Evolutionary conservation across 2,329 filamentous ascomycete species (phyloP), one percentile per base, ranked within the genome.

Genomic region (Cladosporium halotolerans): DNA sequence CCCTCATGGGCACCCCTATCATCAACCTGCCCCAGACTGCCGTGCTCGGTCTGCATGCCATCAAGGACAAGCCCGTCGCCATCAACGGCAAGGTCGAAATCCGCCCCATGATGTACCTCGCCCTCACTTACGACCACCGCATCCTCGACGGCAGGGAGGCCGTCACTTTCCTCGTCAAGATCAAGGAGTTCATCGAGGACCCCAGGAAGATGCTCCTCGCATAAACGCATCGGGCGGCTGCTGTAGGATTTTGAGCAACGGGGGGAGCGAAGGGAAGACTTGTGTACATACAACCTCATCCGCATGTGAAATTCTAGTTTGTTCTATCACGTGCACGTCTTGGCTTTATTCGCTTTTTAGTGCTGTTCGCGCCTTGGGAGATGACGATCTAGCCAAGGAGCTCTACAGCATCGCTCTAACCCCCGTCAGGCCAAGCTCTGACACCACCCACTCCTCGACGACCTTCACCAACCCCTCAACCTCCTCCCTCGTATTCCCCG

Each of bases 101-200:
- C 63, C 83, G 93, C 61, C 93, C 93, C 74, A 97, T 99, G 90
- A 99, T 99, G 93, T 97, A 96, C 73, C 82, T 99, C 60, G 93
- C 93, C 40, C 80, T 99, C 56, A 99, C 93, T 11, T 99, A 99
- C 69, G 93, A 99, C 71, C 93, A 99, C 76, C 88, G 93, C 68
- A 82, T 99, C 46, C 79, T 99, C 19, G 93, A 97, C 71, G 93
- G 93, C 47, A 84, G 92, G 69, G 92, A 97, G 76, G 93, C 92
- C 44, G 90, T 96, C 39, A 93, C 92, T 58, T 97, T 97, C 80
- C 78, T 97, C 62, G 86, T 97, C 57, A 96, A 95, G 82, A 72
- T 99, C 66, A 97, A 97, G 83, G 89, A 96, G 72, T 96, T 88
- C 70, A 95, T 97, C 63, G 92, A 97, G 77, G 93, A 97, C 68